Percentiles rank a stretch among this genome's conserved stretches.
Conservation (phyloP, 108 stramenopile genomes). For the Cyclostephanos invisitatus region DNA sequence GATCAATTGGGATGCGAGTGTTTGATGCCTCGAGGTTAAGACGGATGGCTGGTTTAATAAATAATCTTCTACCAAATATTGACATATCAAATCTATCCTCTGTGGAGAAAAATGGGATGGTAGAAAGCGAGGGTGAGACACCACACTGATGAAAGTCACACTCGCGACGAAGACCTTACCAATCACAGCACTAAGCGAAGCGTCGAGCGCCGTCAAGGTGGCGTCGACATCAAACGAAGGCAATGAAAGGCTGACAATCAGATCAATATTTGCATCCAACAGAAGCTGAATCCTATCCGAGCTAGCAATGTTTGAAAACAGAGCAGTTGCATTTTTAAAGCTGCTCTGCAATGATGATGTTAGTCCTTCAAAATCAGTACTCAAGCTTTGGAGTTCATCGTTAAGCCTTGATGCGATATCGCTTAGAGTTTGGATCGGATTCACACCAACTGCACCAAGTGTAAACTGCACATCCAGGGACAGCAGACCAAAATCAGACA, state of each 20-base stretch:
- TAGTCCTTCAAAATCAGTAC: not conserved
- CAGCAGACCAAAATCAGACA: slow-evolving; percentile 4
- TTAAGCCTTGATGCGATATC: slow-evolving; percentile 2
- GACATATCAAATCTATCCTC: not conserved
- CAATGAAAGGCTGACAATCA: slow-evolving; percentile 4
- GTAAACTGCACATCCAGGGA: not conserved
- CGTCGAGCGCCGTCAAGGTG: slow-evolving; percentile 3
- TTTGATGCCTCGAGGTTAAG: not conserved
- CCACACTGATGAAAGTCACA: not conserved
- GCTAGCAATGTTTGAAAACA: slow-evolving; percentile 6
- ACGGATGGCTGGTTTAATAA: not conserved
- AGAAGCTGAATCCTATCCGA: slow-evolving; percentile 4
- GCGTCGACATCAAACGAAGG: slow-evolving; percentile 2
- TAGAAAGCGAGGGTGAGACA: not conserved
- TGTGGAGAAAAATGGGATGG: not conserved
- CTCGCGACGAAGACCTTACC: not conserved
- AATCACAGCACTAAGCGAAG: not conserved
- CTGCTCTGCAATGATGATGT: slow-evolving; percentile 1
- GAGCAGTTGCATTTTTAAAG: not conserved
- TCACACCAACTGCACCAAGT: slow-evolving; percentile 14
- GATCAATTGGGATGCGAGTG: slow-evolving; percentile 15
- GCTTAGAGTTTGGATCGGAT: slow-evolving; percentile 10
- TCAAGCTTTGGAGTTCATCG: not conserved
- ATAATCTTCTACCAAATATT: not conserved
- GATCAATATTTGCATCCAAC: slow-evolving; percentile 6